Base-by-base conservation (phyloP, 306 rosid species). In the Prunus persica region DNA sequence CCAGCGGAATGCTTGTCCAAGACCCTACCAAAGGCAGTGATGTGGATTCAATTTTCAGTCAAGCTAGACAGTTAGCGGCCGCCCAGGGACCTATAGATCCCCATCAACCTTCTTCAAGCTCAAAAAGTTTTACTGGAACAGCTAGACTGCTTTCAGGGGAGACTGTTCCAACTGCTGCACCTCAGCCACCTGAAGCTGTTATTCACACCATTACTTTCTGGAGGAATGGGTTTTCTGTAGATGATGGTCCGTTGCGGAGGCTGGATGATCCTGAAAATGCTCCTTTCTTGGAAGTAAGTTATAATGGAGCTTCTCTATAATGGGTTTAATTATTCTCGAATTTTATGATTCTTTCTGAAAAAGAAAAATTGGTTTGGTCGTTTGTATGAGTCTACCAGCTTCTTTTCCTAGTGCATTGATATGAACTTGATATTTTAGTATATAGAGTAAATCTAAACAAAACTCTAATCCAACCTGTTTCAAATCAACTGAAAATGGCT, bases 1-100 rank as follows among this genome's bases (percentile, higher is more conserved):
- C 71, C 80, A 95, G 97, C 74, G 97, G 99, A 72, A 95, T 95
- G 97, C 92, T 95, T 87, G 96, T 95, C 45, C 93, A 82, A 70
- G 97, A 90, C 79, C 97, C 97, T 73, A 76, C 84, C 56, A 90
- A 51, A 83, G 86, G 85, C 10, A 58, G 71, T 76, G 86, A 76
- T 38, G 96, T 87, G 67, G 97, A 95, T 84, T 84, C 87, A 45
- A 80, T 95, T 50, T 95, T 95, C 70, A 73, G 83, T 56, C 93
- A 82, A 73, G 96, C 97, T 6, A 83, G 87, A 55, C 84, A 87
- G 72, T 77, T 78, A 0, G 93, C 91, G 0, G 89, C 92, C 30
- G 82, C 84, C 38, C 91, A 83, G 57, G 79, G 28, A 24, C 91
- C 93, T 67, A 10, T 80, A 12, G 91, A 86, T 41, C 41, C 70